Conservation (phyloP, 202 grass and related monocot species). For the Zoysia matrella region DNA sequence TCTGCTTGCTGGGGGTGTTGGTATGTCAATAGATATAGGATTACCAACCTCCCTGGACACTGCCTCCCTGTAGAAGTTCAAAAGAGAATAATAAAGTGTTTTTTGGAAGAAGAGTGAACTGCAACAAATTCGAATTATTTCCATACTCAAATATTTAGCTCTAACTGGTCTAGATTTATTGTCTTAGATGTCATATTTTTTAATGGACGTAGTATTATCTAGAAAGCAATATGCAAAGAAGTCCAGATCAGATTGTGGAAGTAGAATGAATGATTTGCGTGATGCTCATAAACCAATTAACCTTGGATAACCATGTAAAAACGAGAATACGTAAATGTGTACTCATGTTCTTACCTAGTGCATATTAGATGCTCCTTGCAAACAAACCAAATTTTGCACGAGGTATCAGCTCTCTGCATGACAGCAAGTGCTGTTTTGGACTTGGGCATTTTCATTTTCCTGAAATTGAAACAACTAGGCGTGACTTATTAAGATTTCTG, state of each 20-base stretch:
- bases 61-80: conserved; percentile 31
- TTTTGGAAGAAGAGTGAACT: neutral
- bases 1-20: conserved; percentile 19
- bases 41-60: neutral
- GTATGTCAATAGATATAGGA: neutral
- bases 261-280: neutral
- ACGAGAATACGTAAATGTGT: neutral
- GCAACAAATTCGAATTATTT: neutral
- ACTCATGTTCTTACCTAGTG: conserved; percentile 56
- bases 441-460: conserved; percentile 66
- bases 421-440: conserved; percentile 76
- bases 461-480: conserved; percentile 43
- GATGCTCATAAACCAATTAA: neutral
- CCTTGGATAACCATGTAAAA: conserved; percentile 1
- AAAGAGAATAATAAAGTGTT: conserved; percentile 8
- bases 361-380: conserved; percentile 69
- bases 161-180: too few species aligned
- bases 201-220: neutral
- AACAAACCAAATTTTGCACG: conserved; percentile 89
- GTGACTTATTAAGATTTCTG: conserved; percentile 29
- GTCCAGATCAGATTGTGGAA: neutral
- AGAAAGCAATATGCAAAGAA: neutral
- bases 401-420: conserved; percentile 53
- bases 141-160: too few species aligned
- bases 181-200: too few species aligned